These are phyloP conservation scores for Aspergillus campestris DNA, from an alignment of 495 filamentous ascomycete species.

Conservation along the genomic window DNA sequence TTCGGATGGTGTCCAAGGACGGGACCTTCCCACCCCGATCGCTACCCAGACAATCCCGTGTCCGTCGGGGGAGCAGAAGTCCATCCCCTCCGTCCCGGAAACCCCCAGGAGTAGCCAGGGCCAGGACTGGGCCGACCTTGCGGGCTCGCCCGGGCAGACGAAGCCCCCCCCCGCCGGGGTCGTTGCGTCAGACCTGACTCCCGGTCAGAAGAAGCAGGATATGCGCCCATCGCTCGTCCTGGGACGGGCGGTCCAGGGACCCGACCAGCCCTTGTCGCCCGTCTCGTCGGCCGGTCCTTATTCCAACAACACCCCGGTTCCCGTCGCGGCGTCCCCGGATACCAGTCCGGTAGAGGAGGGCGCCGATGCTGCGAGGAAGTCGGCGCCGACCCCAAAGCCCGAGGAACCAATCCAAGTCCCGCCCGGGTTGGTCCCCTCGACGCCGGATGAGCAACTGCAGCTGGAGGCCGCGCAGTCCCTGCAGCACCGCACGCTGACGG, in stretches of 20 bases:
- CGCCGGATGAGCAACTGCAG: slow-evolving; percentile 42
- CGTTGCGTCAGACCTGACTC: slow-evolving; percentile 12
- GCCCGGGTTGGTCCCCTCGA: slow-evolving; percentile 27
- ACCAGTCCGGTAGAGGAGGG: slow-evolving; percentile 35
- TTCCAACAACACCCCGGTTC: slow-evolving; percentile 34
- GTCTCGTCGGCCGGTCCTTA: slow-evolving; percentile 36
- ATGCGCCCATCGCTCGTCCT: slow-evolving; percentile 23
- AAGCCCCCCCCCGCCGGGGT: slow-evolving; percentile 9
- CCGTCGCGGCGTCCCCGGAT: slow-evolving; percentile 30
- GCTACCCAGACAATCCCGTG: slow-evolving; percentile 7
- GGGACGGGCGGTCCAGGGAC: slow-evolving; percentile 15
- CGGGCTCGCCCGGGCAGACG: slow-evolving; percentile 9
- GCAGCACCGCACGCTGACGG: slow-evolving; percentile 16
- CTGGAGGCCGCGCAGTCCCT: slow-evolving; percentile 42
- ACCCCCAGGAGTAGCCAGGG: slow-evolving; percentile 18
- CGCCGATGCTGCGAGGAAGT: slow-evolving; percentile 17
- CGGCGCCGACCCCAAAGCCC: slow-evolving; percentile 16
- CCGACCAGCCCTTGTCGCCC: slow-evolving; percentile 37
- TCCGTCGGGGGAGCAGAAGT: slow-evolving; percentile 11
- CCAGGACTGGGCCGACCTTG: slow-evolving; percentile 11
- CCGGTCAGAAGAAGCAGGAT: slow-evolving; percentile 23
- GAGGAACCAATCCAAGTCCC: slow-evolving; percentile 13
- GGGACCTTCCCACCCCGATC: slow-evolving; percentile 2
- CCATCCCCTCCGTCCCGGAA: slow-evolving; percentile 10
- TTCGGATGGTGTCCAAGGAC: slow-evolving; percentile 8